Base-by-base conservation (phyloP, 495 filamentous ascomycete species). In the Lophiotrema nucula region DNA sequence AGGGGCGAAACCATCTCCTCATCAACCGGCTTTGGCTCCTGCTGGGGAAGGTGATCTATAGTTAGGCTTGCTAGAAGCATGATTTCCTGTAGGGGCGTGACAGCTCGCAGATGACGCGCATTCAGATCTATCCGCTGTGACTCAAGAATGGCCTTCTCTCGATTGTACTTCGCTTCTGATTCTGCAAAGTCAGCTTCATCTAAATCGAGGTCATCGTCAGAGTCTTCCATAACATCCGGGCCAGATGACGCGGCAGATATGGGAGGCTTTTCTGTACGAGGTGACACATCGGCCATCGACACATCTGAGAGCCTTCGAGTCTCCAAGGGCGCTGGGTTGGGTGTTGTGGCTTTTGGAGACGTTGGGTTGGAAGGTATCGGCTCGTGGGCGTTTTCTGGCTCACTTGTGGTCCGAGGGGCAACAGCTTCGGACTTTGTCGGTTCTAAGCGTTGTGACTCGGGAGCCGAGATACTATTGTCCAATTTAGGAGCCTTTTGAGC, bases 121-220 rank as follows among this genome's bases (percentile, higher is more conserved):
- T 66, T 70, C 8, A 76, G 54, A 50, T 76, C 72, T 24, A 70
- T 55, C 35, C 60, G 61, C 44, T 67, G 63, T 1, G 68, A 58
- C 46, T 71, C 65, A 3, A 76, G 63, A 4, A 24, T 47, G 10
- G 68, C 47, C 41, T 71, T 73, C 31, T 72, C 64, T 11, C 58
- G 53, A 18, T 70, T 68, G 43, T 68, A 74, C 35, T 70, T 72
- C 1, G 63, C 69, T 28, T 74, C 60, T 10, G 55, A 60, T 31
- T 69, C 64, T 2, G 65, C 64, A 38, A 72, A 62, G 28, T 70
- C 67, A 26, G 58, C 71, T 22, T 73, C 66, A 47, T 74, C 70
- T 18, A 72, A 45, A 49, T 70, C 72, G 12, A 69, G 28, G 13
- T 67, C 68, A 12, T 75, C 72, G 26, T 74, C 73, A 16, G 68